A percentile compares a stretch with the other conserved stretches of the same genome.
Evolutionary conservation across 768 basidiomycete genomes (phyloP).

Genomic region (Kwoniella sp.): DNA sequence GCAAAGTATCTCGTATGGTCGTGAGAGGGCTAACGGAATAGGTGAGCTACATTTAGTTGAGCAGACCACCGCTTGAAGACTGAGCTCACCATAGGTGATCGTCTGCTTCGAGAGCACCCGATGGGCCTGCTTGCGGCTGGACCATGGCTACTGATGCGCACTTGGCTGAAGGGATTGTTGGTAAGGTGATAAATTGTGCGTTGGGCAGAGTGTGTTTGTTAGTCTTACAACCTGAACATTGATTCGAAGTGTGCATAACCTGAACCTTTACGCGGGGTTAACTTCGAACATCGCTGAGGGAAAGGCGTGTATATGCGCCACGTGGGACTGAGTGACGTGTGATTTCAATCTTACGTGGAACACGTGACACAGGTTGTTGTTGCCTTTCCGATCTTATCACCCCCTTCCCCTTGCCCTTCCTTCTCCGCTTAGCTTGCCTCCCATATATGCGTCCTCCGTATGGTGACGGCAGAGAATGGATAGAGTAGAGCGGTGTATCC

Average conservation of each 20-base stretch:
- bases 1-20: constrained; percentile 42
- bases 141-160: too few relatives aligned
- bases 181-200: too few relatives aligned
- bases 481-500: too few relatives aligned
- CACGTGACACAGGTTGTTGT: not conserved
- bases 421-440: not conserved
- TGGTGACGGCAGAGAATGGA: too few relatives aligned
- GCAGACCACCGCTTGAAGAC: not conserved
- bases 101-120: constrained; percentile 17
- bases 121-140: constrained; percentile 20
- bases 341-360: not conserved
- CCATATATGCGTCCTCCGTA: too few relatives aligned
- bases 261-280: too few relatives aligned
- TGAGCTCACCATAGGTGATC: constrained; percentile 37
- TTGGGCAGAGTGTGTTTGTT: too few relatives aligned
- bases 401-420: constrained; percentile 1
- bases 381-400: not conserved
- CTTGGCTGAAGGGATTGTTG: too few relatives aligned
- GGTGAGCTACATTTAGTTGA: not conserved
- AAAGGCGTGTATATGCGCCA: too few relatives aligned
- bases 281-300: not conserved
- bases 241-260: too few relatives aligned
- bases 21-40: constrained; percentile 37
- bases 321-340: constrained; percentile 12
- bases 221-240: too few relatives aligned